Evolutionary conservation across 2,329 filamentous ascomycete species (phyloP).

Genomic region (Zasmidium citrigriseum): DNA sequence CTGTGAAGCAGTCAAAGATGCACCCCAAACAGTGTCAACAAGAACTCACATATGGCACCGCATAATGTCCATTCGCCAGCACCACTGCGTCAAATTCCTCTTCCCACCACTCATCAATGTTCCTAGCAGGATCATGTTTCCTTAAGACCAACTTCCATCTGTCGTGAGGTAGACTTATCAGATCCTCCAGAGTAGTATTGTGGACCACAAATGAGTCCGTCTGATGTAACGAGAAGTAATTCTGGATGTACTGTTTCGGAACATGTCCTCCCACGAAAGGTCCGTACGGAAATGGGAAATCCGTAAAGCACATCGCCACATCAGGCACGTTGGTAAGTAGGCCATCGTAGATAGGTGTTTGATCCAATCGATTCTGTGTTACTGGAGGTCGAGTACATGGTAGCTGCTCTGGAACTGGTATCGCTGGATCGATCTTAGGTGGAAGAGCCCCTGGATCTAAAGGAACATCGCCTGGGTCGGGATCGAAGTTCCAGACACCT

Average conservation of each 20-base stretch:
- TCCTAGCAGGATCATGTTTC: conserved; percentile 45
- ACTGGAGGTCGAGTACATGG: conserved; percentile 45
- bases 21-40: neutral
- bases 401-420: conserved; percentile 47
- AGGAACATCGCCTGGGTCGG: conserved; percentile 39
- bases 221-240: conserved; percentile 55
- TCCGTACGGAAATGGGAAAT: conserved; percentile 55
- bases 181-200: conserved; percentile 55
- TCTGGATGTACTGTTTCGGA: conserved; percentile 57
- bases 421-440: conserved; percentile 47
- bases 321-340: conserved; percentile 60
- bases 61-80: conserved; percentile 38
- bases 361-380: conserved; percentile 47
- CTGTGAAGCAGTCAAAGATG: neutral
- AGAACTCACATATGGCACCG: conserved; percentile 28
- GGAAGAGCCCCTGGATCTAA: conserved; percentile 49
- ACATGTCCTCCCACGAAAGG: conserved; percentile 59
- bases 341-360: conserved; percentile 55
- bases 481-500: conserved; percentile 52
- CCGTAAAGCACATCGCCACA: conserved; percentile 59
- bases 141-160: conserved; percentile 53
- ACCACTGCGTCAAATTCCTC: conserved; percentile 48
- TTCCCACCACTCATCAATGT: conserved; percentile 57
- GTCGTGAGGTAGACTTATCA: conserved; percentile 39
- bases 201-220: conserved; percentile 50